Evolutionary conservation across 1,284 basidiomycete genomes (phyloP), one percentile per base, ranked within the genome.

Genomic region (Cryptococcus sp.): DNA sequence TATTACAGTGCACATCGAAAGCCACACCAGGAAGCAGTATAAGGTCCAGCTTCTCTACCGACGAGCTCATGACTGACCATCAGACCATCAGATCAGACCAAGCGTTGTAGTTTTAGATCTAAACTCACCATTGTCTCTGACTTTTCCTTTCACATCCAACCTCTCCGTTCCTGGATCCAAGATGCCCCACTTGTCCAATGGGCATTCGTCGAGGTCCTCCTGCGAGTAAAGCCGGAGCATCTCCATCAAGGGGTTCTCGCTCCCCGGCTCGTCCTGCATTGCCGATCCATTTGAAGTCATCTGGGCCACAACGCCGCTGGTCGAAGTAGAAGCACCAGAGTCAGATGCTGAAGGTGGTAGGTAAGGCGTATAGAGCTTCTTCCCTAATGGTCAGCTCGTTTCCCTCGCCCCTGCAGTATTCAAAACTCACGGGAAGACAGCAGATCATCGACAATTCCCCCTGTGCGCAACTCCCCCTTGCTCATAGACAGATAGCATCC

Each of bases 141-240:
- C 22, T 2, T 42, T 47, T 11, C 60, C 50, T 5, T 53, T 47
- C 2, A 46, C 45, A 36, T 68, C 68, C 9, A 51, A 45, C 11
- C 69, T 52, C 16, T 43, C 32, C 14, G 50, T 41, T 9, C 71
- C 67, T 0, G 71, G 68, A 46, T 73, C 72, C 1, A 71, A 50
- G 16, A 74, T 73, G 1, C 71, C 72, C 72, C 72, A 74, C 43
- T 67, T 71, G 51, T 74, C 72, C 12, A 62, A 34, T 6, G 64
- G 63, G 48, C 69, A 70, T 14, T 18, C 32, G 1, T 52, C 53
- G 2, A 69, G 58, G 50, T 74, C 72, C 4, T 52, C 52, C 0
- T 43, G 24, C 2, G 65, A 64, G 50, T 73, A 71, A 23, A 74
- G 55, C 7, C 68, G 49, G 19, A 71, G 54, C 69, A 74, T 71